Base-by-base conservation (phyloP, 177 flowering plant genomes). In the Vitis hybrid region DNA sequence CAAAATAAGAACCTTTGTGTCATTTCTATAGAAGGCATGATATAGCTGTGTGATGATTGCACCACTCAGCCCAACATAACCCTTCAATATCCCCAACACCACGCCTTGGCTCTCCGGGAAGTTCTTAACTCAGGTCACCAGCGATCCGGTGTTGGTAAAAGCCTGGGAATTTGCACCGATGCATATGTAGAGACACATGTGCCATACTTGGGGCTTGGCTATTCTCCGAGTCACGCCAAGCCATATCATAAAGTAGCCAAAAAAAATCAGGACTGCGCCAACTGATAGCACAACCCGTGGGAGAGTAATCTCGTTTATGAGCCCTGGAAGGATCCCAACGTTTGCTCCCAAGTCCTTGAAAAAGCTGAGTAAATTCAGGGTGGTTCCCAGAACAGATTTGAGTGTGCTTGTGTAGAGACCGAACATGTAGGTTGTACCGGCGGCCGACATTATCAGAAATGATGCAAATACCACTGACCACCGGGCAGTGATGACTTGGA, bases 401-500 rank as follows among this genome's bases (percentile, higher is more conserved):
- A 21, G 24, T 21, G 24, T 21, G 24, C 24, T 21, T 52, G 88
- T 83, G 79, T 87, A 87, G 15, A 83, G 78, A 2, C 80, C 77
- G 64, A 85, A 87, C 78, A 85, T 84, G 82, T 85, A 85, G 18
- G 84, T 80, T 0, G 87, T 83, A 0, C 90, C 88, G 50, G 88
- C 81, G 13, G 77, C 78, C 1, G 87, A 46, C 87, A 87, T 82
- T 79, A 87, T 79, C 2, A 87, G 74, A 10, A 83, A 72, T 1
- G 85, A 80, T 7, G 88, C 90, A 24, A 85, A 87, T 35, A 85
- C 73, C 88, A 85, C 80, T 84, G 80, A 79, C 90, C 90, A 86
- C 67, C 84, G 84, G n/a, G 87, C 83, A 12, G 66, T 76, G 46
- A 86, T 30, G 71, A 82, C 56, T 51, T 81, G 83, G 56, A 71